Evolutionary conservation across 2,329 filamentous ascomycete genomes (phyloP).

Genomic region (Alternaria atra): DNA sequence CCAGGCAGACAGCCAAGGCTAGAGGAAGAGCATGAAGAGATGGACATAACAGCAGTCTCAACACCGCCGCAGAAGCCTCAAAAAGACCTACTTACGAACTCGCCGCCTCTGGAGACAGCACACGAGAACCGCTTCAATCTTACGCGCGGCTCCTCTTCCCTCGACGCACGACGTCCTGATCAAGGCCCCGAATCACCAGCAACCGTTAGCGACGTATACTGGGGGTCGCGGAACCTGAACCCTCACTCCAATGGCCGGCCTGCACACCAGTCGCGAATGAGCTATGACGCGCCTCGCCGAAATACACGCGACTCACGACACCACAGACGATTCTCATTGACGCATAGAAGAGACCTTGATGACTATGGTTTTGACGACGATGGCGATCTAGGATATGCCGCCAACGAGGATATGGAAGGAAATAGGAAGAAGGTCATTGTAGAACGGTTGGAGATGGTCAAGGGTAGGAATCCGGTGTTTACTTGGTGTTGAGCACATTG

Average conservation of each 20-base stretch:
- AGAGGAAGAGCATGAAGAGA: conserved; percentile 75
- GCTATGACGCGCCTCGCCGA: conserved; percentile 52
- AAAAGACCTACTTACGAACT: conserved; percentile 74
- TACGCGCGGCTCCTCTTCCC: conserved; percentile 56
- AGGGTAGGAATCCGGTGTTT: conserved; percentile 94
- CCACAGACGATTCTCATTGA: conserved; percentile 56
- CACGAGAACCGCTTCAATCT: conserved; percentile 59
- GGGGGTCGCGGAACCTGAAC: conserved; percentile 29
- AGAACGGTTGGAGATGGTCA: conserved; percentile 93
- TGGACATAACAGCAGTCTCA: conserved; percentile 82
- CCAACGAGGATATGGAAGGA: conserved; percentile 91
- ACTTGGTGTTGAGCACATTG: conserved; percentile 79
- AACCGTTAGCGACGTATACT: conserved; percentile 47
- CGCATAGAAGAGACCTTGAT: conserved; percentile 63
- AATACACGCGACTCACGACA: conserved; percentile 45
- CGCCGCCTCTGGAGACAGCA: conserved; percentile 58
- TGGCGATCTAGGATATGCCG: conserved; percentile 92
- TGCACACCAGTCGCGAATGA: conserved; percentile 50
- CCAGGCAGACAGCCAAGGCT: conserved; percentile 32
- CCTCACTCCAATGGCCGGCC: conserved; percentile 34
- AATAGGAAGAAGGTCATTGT: conserved; percentile 95
- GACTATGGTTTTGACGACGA: conserved; percentile 69
- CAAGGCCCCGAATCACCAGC: conserved; percentile 42
- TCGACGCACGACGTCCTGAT: conserved; percentile 46
- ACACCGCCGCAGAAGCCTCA: conserved; percentile 62